phyloP scores from a whole-genome alignment of 352 stramenopile species.

The Phytophthora europaea region DNA sequence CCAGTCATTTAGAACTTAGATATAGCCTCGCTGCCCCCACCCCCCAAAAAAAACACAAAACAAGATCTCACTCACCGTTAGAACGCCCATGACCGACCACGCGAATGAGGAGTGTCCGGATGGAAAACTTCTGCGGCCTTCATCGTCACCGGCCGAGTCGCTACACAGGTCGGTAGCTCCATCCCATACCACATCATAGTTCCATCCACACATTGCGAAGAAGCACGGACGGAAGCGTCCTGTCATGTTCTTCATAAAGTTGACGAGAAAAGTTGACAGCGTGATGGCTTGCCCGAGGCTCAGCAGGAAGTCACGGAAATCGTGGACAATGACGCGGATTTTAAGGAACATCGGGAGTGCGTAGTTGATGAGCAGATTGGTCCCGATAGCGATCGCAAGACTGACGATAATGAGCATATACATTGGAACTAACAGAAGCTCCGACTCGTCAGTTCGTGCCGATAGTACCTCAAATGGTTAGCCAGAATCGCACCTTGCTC shows the following conservation, averaged over 20 bases:
- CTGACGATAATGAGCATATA: conserved; percentile 49
- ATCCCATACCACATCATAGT: conserved; percentile 75
- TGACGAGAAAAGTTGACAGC: conserved; percentile 65
- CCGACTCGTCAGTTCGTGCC: neutral
- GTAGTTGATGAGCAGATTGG: conserved; percentile 71
- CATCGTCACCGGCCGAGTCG: conserved; percentile 53
- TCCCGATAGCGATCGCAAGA: conserved; percentile 46
- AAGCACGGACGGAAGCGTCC: conserved; percentile 81
- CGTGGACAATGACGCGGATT: conserved; percentile 61
- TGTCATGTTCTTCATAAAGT: conserved; percentile 78
- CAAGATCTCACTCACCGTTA: conserved; percentile 52
- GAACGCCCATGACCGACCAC: conserved; percentile 73
- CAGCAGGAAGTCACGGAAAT: conserved; percentile 80
- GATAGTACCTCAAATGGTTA: neutral
- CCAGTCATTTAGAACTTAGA: neutral
- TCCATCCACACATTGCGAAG: conserved; percentile 83
- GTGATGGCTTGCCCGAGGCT: conserved; percentile 63
- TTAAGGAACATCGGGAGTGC: conserved; percentile 58
- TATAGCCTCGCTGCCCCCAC: neutral
- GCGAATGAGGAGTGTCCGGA: conserved; percentile 79
- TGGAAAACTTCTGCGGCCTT: conserved; percentile 78
- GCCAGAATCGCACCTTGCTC: conserved; percentile 47
- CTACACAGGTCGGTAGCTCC: conserved; percentile 71
- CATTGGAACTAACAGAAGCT: conserved; percentile 52
- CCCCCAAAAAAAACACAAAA: too few species aligned